phyloP scores from a whole-genome alignment of 1,284 basidiomycete genomes.

The Heliocybe sulcata region DNA sequence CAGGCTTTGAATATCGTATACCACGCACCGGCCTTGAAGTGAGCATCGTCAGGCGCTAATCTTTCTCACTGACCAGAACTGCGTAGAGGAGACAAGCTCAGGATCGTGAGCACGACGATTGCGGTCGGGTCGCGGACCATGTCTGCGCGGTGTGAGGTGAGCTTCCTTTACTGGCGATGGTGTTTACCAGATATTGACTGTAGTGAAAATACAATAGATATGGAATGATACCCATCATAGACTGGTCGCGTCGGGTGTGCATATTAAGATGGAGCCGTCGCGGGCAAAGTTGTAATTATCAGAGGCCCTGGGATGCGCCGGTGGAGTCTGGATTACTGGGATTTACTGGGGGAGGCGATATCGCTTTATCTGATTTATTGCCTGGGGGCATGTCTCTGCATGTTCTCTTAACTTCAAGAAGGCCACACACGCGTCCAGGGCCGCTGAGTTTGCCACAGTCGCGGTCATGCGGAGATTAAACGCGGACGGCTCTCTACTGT shows the following conservation, averaged over 20 bases:
- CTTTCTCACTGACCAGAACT: not conserved
- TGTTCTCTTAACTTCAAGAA: too few species aligned
- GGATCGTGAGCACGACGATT: constrained; percentile 39
- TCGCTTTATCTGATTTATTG: too few species aligned
- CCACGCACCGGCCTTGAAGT: not conserved
- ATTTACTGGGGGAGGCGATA: too few species aligned
- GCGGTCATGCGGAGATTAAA: too few species aligned
- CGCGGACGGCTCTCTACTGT: too few species aligned
- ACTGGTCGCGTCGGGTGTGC: constrained; percentile 44
- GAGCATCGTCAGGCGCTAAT: not conserved
- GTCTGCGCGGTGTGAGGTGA: constrained; percentile 41
- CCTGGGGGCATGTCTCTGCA: too few species aligned
- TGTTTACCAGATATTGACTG: too few species aligned
- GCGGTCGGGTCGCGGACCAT: constrained; percentile 32
- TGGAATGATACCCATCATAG: constrained; percentile 45
- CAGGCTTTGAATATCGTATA: not conserved
- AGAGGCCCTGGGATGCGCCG: not conserved
- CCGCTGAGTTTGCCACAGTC: not conserved
- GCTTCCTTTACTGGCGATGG: too few species aligned
- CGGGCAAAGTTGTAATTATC: constrained; percentile 8
- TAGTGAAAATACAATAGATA: constrained; percentile 27
- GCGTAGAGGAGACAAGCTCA: constrained; percentile 38
- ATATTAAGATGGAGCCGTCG: constrained; percentile 47
- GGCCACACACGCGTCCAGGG: not conserved
- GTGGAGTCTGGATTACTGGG: too few species aligned